Percentiles rank a stretch among this genome's conserved stretches.
Conservation (phyloP, 768 basidiomycete genomes). For the Sporobolomyces pararoseus region DNA sequence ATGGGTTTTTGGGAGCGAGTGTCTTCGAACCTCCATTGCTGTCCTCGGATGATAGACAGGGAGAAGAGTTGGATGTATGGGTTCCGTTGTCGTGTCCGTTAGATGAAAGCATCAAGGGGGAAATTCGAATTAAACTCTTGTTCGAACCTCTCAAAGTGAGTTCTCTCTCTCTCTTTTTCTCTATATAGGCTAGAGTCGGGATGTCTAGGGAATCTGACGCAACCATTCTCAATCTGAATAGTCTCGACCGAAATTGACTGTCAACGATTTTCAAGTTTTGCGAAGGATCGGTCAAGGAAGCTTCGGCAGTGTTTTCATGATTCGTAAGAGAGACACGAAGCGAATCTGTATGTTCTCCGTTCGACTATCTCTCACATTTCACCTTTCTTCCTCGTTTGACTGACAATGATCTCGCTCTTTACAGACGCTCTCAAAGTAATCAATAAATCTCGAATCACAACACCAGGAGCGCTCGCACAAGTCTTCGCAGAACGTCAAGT, state of each 20-base stretch:
- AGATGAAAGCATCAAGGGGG: constrained; percentile 72
- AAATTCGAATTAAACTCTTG: constrained; percentile 85
- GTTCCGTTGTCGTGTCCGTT: constrained; percentile 57
- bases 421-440: constrained; percentile 94
- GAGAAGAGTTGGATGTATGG: constrained; percentile 74
- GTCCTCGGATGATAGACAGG: constrained; percentile 76
- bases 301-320: constrained; percentile 92
- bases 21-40: constrained; percentile 62
- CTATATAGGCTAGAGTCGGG: too few species aligned
- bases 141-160: constrained; percentile 82
- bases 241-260: constrained; percentile 36
- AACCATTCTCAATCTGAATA: neutral
- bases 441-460: constrained; percentile 94
- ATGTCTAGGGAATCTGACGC: too few species aligned
- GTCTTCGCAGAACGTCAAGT: constrained; percentile 93
- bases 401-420: neutral
- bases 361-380: neutral
- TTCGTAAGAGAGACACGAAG: constrained; percentile 92
- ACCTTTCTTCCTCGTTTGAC: neutral
- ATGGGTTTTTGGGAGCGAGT: constrained; percentile 36
- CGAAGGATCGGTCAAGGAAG: constrained; percentile 96
- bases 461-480: constrained; percentile 89
- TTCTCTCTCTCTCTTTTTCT: constrained; percentile 25
- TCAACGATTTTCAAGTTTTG: constrained; percentile 83
- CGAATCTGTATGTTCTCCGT: constrained; percentile 58